A percentile compares a stretch with the other conserved stretches of the same genome.
Conservation (phyloP, 345 rosid species). For the Balakata baccata region DNA sequence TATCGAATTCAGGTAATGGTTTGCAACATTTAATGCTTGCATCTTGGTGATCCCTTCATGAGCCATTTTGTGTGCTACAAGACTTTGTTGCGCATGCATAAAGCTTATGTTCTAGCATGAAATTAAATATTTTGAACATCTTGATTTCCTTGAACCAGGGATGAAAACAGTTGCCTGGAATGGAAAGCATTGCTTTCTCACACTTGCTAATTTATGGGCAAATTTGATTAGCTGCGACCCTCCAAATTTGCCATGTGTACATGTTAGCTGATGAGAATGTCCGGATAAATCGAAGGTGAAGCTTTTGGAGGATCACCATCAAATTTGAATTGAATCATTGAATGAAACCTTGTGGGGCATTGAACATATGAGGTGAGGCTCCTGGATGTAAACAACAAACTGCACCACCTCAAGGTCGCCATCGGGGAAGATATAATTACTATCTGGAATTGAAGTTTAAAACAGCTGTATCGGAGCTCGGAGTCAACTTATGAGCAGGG, state of each 20-base stretch:
- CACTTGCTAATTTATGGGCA: slow-evolving; percentile 80
- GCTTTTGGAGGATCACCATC: not conserved
- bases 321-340: not conserved
- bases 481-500: slow-evolving; percentile 6
- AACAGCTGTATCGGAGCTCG: not conserved
- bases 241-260: slow-evolving; percentile 46
- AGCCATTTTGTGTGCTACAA: too few species aligned
- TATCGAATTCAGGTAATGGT: slow-evolving; percentile 65
- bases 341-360: slow-evolving; percentile 11
- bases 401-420: not conserved
- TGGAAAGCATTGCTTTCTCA: slow-evolving; percentile 51
- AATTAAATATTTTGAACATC: not conserved
- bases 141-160: slow-evolving; percentile 43
- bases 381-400: slow-evolving; percentile 2
- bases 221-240: slow-evolving; percentile 55
- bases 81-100: not conserved
- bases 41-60: not conserved
- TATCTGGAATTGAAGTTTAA: slow-evolving; percentile 2
- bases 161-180: slow-evolving; percentile 61
- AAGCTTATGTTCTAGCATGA: not conserved
- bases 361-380: not conserved
- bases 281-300: not conserved
- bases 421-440: not conserved
- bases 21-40: slow-evolving; percentile 14
- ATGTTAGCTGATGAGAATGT: slow-evolving; percentile 18